Evolutionary conservation across 2,329 filamentous ascomycete genomes (phyloP), one percentile per base, ranked within the genome.

Genomic region (Monilinia fructigena): DNA sequence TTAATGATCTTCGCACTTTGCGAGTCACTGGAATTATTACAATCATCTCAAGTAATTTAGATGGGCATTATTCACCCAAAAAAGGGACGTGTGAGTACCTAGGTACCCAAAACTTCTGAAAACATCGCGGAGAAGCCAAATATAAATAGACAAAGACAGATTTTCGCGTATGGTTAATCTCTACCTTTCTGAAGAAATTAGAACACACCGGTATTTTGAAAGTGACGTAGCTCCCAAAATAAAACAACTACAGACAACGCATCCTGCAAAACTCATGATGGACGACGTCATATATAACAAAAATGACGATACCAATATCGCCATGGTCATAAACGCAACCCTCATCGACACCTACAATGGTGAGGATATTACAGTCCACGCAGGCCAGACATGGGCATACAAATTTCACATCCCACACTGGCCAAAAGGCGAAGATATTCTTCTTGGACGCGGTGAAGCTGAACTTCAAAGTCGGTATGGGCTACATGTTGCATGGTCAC

Each of bases 331-430:
- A 26, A 61, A 61, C n/a, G 63, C 63, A 23, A 66, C 55, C 4
- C 55, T 66, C 4, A 40, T 61, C 26, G 55, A 66, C 20, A 60
- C 5, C 16, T 66, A 61, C 48, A 42, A 66, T 16, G 63, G 63
- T 18, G 48, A 31, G 14, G n/a, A 47, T 1, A 61, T 66, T 5
- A 61, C 28, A 14, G 26, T 66, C 35, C 63, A 66, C 38, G 12
- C 53, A 23, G 55, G 42, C 0, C 63, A 61, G 38, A 23, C 26
- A 16, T 66, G 47, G 55, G 63, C 63, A 0, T 66, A 66, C 55
- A 53, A 20, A 54, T 61, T 66, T 3, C 23, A 18, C 2, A 50
- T 66, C 10, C 63, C 55, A 0, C 63, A 66, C 38, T 66, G 63
- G 63, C 35, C 63, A 0, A n/a, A 26, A 2, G 23, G 6, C 1